phyloP scores from a whole-genome alignment of 805 yeast species.

The Nakazawaea anatomiae region DNA sequence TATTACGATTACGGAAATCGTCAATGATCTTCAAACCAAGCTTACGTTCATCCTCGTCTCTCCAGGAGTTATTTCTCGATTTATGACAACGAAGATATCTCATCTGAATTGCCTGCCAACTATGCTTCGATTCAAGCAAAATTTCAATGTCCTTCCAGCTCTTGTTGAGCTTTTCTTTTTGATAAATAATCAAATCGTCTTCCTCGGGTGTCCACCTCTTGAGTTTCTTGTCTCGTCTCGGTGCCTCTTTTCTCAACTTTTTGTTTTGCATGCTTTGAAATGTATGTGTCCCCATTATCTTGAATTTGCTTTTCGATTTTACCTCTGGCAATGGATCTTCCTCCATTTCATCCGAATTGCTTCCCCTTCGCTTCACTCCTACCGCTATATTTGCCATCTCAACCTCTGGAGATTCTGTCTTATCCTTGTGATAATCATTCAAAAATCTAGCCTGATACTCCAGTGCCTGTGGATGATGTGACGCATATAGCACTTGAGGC shows the following conservation, averaged over 20 bases:
- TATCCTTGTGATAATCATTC: background rate
- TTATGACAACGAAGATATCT: conserved; percentile 35
- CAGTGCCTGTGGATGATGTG: background rate
- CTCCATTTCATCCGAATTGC: background rate
- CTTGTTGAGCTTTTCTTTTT: conserved; percentile 28
- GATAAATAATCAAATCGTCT: conserved; percentile 28
- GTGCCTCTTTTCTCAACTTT: background rate
- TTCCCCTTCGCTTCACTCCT: background rate
- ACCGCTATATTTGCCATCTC: background rate
- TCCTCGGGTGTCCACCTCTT: conserved; percentile 29
- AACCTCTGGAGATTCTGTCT: background rate
- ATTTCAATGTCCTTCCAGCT: conserved; percentile 34
- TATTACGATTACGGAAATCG: conserved; percentile 38
- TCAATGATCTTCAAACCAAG: conserved; percentile 24
- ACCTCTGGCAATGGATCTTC: conserved; percentile 7
- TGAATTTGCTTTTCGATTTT: conserved; percentile 5
- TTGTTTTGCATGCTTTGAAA: conserved; percentile 7
- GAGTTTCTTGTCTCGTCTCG: conserved; percentile 2
- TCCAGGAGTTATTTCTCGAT: conserved; percentile 28
- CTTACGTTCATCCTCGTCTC: conserved; percentile 26
- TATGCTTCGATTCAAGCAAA: conserved; percentile 24
- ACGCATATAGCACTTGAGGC: background rate
- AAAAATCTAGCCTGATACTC: background rate
- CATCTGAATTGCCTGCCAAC: conserved; percentile 45
- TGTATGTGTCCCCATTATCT: conserved; percentile 6